Percentiles rank a stretch among this genome's conserved stretches.
Conservation (phyloP, 345 rosid genomes). For the Toxicodendron radicans region DNA sequence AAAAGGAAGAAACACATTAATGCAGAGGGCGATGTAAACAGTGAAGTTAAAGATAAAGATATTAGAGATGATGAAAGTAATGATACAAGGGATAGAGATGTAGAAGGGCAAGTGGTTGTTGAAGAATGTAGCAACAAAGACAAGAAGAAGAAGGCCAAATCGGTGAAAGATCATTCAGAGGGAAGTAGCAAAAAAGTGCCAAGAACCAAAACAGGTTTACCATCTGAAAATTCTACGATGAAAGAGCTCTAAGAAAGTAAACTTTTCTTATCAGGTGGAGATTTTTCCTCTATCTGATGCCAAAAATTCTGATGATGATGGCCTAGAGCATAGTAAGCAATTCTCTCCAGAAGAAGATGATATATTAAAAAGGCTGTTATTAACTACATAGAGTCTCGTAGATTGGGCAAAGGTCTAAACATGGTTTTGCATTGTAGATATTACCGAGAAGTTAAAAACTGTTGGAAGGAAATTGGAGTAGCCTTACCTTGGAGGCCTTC, state of each 20-base stretch:
- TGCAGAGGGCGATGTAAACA: not conserved
- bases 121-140: conserved; percentile 13
- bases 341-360: conserved; percentile 77
- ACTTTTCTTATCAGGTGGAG: conserved; percentile 60
- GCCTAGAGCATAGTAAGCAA: conserved; percentile 59
- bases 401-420: conserved; percentile 60
- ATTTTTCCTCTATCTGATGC: conserved; percentile 40
- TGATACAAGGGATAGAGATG: conserved; percentile 6
- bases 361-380: conserved; percentile 48
- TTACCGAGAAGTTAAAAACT: conserved; percentile 41
- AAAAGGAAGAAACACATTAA: conserved; percentile 22
- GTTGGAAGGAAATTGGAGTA: conserved; percentile 72
- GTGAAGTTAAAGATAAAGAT: not conserved
- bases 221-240: not conserved
- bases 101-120: not conserved
- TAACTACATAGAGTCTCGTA: conserved; percentile 48
- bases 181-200: conserved; percentile 16
- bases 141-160: conserved; percentile 34
- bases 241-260: conserved; percentile 52
- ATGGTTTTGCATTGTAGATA: conserved; percentile 54
- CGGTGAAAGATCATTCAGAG: conserved; percentile 12
- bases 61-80: not conserved
- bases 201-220: not conserved
- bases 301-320: conserved; percentile 13
- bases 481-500: conserved; percentile 67